phyloP scores from a whole-genome alignment of 2,329 filamentous ascomycete species.

The Talaromyces sp. region DNA sequence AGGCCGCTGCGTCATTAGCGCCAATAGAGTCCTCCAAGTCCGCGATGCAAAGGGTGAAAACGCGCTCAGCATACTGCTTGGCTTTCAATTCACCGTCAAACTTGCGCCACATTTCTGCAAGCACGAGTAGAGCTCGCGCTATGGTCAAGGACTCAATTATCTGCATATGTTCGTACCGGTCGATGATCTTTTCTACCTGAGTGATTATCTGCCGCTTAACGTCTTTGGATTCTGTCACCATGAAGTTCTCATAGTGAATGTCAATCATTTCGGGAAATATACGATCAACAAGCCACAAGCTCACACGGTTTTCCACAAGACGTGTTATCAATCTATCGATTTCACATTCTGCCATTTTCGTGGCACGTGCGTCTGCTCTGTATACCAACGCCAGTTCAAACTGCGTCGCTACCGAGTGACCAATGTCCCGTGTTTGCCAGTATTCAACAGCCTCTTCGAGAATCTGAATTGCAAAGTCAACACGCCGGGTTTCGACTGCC shows the following conservation, averaged over 20 bases:
- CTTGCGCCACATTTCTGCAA: background rate
- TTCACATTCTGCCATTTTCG: slow-evolving; percentile 2
- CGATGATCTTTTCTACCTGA: background rate
- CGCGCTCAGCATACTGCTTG: background rate
- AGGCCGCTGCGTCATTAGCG: background rate
- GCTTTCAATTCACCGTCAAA: background rate
- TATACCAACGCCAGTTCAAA: background rate
- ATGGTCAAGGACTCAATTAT: background rate
- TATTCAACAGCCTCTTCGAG: slow-evolving; percentile 1
- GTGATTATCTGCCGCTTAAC: background rate
- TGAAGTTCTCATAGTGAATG: slow-evolving; percentile 1
- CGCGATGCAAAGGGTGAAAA: background rate
- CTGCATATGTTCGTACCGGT: slow-evolving; percentile 2
- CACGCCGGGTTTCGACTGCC: background rate
- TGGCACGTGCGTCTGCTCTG: background rate
- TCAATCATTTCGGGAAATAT: slow-evolving; percentile 1
- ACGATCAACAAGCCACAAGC: background rate
- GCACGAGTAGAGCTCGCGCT: background rate
- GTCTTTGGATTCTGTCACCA: background rate
- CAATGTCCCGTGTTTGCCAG: background rate
- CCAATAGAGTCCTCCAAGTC: slow-evolving; percentile 4
- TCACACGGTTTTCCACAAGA: slow-evolving; percentile 1
- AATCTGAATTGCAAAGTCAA: slow-evolving; percentile 1
- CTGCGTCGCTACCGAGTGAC: background rate
- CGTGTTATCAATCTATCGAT: background rate